These are phyloP conservation scores for Cetradonia linearis DNA, from an alignment of 495 filamentous ascomycete species.

Conservation along the genomic window DNA sequence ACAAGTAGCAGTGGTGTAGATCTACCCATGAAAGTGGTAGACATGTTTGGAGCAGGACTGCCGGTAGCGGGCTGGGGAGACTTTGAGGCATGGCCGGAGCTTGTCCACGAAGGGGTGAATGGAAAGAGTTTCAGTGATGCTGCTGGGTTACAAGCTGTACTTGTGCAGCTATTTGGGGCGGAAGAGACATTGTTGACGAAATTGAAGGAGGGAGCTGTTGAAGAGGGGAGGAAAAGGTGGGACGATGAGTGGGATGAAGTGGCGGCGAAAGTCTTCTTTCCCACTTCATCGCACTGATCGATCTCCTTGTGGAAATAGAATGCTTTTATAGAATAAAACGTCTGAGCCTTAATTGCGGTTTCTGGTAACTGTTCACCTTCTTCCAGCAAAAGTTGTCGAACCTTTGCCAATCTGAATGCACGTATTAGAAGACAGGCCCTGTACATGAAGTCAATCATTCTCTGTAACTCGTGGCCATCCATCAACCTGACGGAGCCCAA, in stretches of 20 bases:
- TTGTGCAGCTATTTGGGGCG: slow-evolving; percentile 53
- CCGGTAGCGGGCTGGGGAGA: slow-evolving; percentile 77
- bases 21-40: slow-evolving; percentile 97
- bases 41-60: slow-evolving; percentile 92
- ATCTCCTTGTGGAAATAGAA: too few species aligned
- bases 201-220: slow-evolving; percentile 61
- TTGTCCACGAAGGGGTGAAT: slow-evolving; percentile 78
- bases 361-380: too few species aligned
- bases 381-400: too few species aligned
- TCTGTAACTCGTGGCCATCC: too few species aligned
- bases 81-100: slow-evolving; percentile 78
- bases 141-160: slow-evolving; percentile 44
- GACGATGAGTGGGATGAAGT: slow-evolving; percentile 88
- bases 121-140: slow-evolving; percentile 68
- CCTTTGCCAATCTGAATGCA: too few species aligned
- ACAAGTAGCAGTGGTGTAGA: slow-evolving; percentile 90
- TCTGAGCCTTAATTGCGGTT: too few species aligned
- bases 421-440: too few species aligned
- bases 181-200: slow-evolving; percentile 42
- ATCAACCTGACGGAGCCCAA: too few species aligned
- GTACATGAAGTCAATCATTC: too few species aligned
- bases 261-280: slow-evolving; percentile 52
- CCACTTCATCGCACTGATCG: not conserved
- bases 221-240: slow-evolving; percentile 74
- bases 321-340: too few species aligned